A percentile compares a stretch with the other conserved stretches of the same genome.
Conservation (phyloP, 352 stramenopile genomes). For the Pythium insidiosum region DNA sequence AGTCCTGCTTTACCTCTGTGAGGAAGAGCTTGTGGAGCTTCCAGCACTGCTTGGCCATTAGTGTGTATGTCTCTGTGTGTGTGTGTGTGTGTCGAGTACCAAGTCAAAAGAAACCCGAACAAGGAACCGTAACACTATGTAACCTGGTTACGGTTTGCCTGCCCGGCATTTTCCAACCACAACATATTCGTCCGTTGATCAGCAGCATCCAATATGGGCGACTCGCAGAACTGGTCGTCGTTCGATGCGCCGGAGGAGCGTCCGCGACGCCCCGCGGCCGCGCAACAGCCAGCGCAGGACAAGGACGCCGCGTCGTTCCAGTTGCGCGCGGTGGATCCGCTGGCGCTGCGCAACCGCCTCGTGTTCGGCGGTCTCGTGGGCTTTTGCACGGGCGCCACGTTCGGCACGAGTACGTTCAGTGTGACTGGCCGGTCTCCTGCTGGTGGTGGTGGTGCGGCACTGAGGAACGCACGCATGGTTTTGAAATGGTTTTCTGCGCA, state of each 20-base stretch:
- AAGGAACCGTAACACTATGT: no score
- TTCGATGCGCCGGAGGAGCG: constrained; percentile 33
- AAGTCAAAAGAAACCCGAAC: no score
- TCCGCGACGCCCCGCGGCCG: constrained; percentile 7
- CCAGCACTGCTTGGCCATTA: constrained; percentile 48
- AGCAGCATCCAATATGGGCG: constrained; percentile 27
- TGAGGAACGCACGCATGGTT: background rate
- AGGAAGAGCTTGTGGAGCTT: constrained; percentile 66
- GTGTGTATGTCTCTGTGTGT: no score
- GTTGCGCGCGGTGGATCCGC: constrained; percentile 27
- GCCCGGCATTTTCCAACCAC: no score
- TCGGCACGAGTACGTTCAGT: constrained; percentile 58
- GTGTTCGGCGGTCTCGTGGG: constrained; percentile 74
- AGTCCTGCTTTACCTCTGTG: constrained; percentile 24
- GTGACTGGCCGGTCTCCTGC: no score
- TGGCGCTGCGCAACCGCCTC: constrained; percentile 56
- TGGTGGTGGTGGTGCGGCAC: no score
- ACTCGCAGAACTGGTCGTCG: constrained; percentile 78
- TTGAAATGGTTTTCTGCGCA: no score
- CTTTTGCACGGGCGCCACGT: constrained; percentile 69
- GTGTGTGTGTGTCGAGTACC: no score
- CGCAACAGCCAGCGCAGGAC: background rate
- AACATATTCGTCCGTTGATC: no score
- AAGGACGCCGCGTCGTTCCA: background rate
- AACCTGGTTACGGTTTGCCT: no score